A percentile compares a stretch with the other conserved stretches of the same genome.
Conservation (phyloP, 164 flowering plant genomes). For the Kalanchoe fedtschenkoi region DNA sequence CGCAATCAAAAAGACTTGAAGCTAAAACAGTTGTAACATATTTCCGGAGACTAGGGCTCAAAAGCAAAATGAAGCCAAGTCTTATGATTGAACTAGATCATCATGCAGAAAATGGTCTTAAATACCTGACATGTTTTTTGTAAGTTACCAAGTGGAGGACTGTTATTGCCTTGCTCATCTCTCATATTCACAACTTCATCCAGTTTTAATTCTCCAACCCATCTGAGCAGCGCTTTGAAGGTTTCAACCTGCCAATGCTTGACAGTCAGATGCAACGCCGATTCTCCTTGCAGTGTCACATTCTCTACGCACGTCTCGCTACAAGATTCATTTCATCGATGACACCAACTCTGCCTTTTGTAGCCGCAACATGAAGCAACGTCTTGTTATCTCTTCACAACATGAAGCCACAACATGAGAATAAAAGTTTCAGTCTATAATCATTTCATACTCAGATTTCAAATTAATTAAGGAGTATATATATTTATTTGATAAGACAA, state of each 20-base stretch:
- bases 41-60: no score
- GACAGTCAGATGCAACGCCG: slow-evolving; percentile 35
- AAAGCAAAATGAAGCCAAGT: no score
- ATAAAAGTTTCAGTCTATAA: no score
- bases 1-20: no score
- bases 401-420: no score
- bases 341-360: slow-evolving; percentile 20
- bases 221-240: slow-evolving; percentile 14
- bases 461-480: no score
- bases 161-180: slow-evolving; percentile 29
- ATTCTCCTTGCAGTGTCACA: slow-evolving; percentile 18
- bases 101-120: no score
- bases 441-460: no score
- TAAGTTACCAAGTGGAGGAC: slow-evolving; percentile 26
- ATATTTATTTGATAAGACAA: no score
- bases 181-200: slow-evolving; percentile 16
- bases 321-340: slow-evolving; percentile 12
- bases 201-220: slow-evolving; percentile 9
- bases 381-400: slow-evolving; percentile 19
- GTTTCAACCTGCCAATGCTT: slow-evolving; percentile 22
- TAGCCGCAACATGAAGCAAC: slow-evolving; percentile 31
- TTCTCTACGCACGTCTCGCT: slow-evolving; percentile 17
- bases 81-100: no score
- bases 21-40: no score
- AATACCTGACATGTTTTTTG: slow-evolving; percentile 25